These are phyloP conservation scores for Zizania palustris DNA, from an alignment of 202 grass and related monocot species.

Conservation along the genomic window DNA sequence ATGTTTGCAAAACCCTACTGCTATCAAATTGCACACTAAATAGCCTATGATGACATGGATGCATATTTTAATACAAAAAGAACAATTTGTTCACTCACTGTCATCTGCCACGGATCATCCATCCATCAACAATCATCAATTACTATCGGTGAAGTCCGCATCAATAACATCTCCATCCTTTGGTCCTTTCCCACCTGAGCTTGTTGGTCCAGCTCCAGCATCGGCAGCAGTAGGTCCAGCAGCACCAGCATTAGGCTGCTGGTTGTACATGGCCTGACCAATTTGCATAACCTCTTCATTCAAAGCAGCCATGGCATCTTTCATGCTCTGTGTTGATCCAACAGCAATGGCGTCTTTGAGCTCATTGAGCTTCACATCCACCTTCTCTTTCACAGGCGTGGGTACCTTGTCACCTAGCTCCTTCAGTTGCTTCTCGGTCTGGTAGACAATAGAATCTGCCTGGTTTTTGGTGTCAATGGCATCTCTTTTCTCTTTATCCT, in stretches of 20 bases:
- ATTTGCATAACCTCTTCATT: slow-evolving; percentile 98
- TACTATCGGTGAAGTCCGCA: slow-evolving; percentile 86
- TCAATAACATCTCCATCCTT: slow-evolving; percentile 81
- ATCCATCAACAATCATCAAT: slow-evolving; percentile 47
- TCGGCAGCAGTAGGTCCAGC: slow-evolving; percentile 46
- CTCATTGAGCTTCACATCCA: slow-evolving; percentile 71
- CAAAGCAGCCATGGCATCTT: slow-evolving; percentile 77
- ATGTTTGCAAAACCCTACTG: slow-evolving; percentile 15
- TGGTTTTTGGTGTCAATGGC: slow-evolving; percentile 96
- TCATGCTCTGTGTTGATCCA: slow-evolving; percentile 80
- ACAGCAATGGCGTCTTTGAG: slow-evolving; percentile 73
- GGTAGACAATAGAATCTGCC: slow-evolving; percentile 81
- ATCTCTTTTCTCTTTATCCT: slow-evolving; percentile 95
- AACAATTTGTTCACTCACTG: slow-evolving; percentile 22
- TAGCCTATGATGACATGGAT: slow-evolving; percentile 32
- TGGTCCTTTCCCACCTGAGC: slow-evolving; percentile 49
- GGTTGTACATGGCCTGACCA: slow-evolving; percentile 82
- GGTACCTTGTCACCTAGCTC: slow-evolving; percentile 88
- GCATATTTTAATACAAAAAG: slow-evolving; percentile 22
- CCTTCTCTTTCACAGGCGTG: slow-evolving; percentile 78
- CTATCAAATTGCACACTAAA: slow-evolving; percentile 37
- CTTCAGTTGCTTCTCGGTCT: slow-evolving; percentile 93
- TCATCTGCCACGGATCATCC: background rate
- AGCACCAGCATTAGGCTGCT: slow-evolving; percentile 52
- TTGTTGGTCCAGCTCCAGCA: slow-evolving; percentile 38